These are phyloP conservation scores for Colletotrichum horii DNA, from an alignment of 2,329 filamentous ascomycete genomes.

Conservation along the genomic window DNA sequence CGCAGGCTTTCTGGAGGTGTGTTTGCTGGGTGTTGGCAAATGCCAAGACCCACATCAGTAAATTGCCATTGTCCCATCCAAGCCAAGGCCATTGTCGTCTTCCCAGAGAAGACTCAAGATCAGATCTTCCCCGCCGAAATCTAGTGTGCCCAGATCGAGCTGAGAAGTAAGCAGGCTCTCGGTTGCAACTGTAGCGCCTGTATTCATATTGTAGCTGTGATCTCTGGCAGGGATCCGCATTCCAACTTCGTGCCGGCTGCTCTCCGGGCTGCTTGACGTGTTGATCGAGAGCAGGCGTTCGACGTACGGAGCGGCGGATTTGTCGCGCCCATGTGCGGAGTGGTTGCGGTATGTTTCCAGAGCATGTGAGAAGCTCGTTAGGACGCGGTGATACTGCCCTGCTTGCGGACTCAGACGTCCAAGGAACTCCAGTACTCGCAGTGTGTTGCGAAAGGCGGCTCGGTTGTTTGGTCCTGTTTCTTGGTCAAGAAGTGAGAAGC, in stretches of 20 bases:
- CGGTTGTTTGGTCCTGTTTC: neutral
- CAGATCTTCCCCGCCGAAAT: neutral
- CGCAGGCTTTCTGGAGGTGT: neutral
- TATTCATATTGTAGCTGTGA: too few species aligned
- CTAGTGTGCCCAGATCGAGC: neutral
- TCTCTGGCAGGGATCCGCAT: neutral
- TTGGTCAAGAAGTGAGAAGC: constrained; percentile 37
- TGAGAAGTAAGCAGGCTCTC: neutral
- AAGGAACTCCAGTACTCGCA: neutral
- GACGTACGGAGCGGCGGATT: neutral
- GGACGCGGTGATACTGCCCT: neutral
- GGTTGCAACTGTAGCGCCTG: neutral
- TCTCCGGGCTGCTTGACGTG: neutral
- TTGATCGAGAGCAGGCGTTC: neutral
- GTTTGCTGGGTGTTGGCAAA: neutral
- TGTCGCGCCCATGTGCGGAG: neutral
- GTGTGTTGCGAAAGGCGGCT: neutral
- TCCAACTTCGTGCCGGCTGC: neutral
- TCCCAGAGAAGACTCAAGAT: constrained; percentile 3
- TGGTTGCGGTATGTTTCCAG: neutral
- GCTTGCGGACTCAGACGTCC: neutral
- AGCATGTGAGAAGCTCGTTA: neutral
- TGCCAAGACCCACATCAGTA: neutral
- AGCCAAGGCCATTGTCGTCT: neutral
- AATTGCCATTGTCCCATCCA: neutral